Conservation (phyloP, 768 basidiomycete genomes). For the Tylopilus subfusipes region DNA sequence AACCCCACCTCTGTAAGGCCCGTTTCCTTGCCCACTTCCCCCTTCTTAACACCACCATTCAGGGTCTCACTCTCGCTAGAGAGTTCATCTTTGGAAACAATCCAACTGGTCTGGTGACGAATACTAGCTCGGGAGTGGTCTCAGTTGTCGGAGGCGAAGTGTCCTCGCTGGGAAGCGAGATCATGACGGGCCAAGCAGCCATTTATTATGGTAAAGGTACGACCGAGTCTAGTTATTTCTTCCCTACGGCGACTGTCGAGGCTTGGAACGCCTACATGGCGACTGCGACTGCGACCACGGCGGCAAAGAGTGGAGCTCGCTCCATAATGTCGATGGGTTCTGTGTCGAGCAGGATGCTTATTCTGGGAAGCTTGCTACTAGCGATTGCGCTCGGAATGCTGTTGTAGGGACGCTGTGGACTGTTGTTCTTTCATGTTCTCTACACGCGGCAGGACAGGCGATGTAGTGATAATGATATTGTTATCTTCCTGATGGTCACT, state of each 20-base stretch:
- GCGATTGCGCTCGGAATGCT: not conserved
- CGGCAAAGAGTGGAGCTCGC: not conserved
- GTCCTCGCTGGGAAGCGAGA: constrained; percentile 40
- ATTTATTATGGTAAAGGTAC: constrained; percentile 48
- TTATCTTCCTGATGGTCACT: too few relatives aligned
- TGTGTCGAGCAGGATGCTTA: not conserved
- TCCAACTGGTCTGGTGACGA: constrained; percentile 51
- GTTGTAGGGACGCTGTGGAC: not conserved
- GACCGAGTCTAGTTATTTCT: constrained; percentile 49
- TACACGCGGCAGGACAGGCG: too few relatives aligned
- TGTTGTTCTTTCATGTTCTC: too few relatives aligned
- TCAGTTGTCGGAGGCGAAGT: constrained; percentile 49
- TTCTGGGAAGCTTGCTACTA: not conserved
- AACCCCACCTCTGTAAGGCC: constrained; percentile 42
- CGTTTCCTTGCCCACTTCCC: not conserved
- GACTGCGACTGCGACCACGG: constrained; percentile 29
- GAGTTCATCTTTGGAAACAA: constrained; percentile 70
- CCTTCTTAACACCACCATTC: not conserved
- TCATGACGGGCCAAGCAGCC: constrained; percentile 51
- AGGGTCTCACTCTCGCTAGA: constrained; percentile 59
- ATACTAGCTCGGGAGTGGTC: constrained; percentile 20
- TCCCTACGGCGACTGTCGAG: constrained; percentile 51
- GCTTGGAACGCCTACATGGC: constrained; percentile 55
- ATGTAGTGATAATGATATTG: too few relatives aligned
- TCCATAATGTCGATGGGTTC: not conserved